Base-by-base conservation (phyloP, 495 filamentous ascomycete genomes). In the Penicillium mononematosum region DNA sequence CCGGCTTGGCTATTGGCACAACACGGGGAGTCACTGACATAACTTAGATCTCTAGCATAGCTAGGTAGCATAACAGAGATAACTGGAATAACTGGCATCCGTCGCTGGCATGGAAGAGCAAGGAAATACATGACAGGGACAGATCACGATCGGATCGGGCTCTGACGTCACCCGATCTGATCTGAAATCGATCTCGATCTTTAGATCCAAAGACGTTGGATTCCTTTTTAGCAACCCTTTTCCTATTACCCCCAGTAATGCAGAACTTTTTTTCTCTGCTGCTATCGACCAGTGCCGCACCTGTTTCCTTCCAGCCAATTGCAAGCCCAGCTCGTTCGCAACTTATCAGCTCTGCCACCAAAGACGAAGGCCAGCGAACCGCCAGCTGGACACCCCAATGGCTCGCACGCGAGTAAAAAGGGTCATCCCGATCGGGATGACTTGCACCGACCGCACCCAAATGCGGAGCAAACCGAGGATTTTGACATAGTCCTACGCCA, bases 401-500 rank as follows among this genome's bases (percentile, higher is more conserved):
- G 53, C 39, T 47, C 53, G 1, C 50, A 50, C 16, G 47, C 50
- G 0, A 61, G 24, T 27, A 72, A 70, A 45, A 61, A 60, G 45
- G 58, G 64, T 5, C 49, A 32, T 9, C 39, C 58, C n/a, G n/a
- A n/a, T n/a, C n/a, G n/a, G n/a, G n/a, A n/a, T 0, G 68, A 70
- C 47, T n/a, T 69, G 31, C 55, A 49, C 1, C 51, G 59, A 14
- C 70, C 70, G 12, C 75, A 78, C 56, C 72, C 68, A n/a, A 69
- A 72, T 45, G 68, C 75, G 4, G 62, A 71, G 45, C 64, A 83
- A 22, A 75, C 84, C 17, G 85, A 87, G 58, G 78, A 84, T n/a
- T 76, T 86, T 59, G 88, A 85, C 31, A 85, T 91, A 27, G 85
- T 92, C 5, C 75, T 89, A 24, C 87, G 90, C 59, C 78, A 87